These are phyloP conservation scores for Candida tunisiensis DNA, from an alignment of 1,139 yeast species.

Conservation along the genomic window DNA sequence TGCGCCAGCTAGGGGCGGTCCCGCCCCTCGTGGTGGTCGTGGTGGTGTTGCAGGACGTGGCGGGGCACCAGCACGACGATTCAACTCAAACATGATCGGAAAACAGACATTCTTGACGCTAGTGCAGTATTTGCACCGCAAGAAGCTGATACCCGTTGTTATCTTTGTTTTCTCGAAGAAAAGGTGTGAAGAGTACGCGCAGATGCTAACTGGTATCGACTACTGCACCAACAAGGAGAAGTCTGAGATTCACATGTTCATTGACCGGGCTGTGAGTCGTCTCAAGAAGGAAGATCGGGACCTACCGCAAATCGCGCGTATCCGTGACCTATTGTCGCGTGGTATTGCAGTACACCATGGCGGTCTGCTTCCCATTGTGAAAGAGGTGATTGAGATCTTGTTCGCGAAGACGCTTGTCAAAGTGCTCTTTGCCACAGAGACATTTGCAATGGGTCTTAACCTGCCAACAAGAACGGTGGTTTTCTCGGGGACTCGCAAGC, in stretches of 20 bases:
- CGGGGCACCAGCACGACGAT: slow-evolving; percentile 8
- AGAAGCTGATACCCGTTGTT: slow-evolving; percentile 74
- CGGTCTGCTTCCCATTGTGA: slow-evolving; percentile 86
- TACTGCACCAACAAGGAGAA: slow-evolving; percentile 73
- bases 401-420: slow-evolving; percentile 77
- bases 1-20: slow-evolving; percentile 21
- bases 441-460: slow-evolving; percentile 94
- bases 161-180: slow-evolving; percentile 87
- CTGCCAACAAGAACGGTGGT: slow-evolving; percentile 98
- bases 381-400: slow-evolving; percentile 85
- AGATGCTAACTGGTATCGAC: slow-evolving; percentile 53
- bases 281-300: slow-evolving; percentile 85
- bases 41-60: slow-evolving; percentile 19
- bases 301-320: slow-evolving; percentile 72
- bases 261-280: slow-evolving; percentile 76
- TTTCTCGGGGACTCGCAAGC: slow-evolving; percentile 69
- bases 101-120: slow-evolving; percentile 28
- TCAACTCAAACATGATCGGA: slow-evolving; percentile 50
- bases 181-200: slow-evolving; percentile 86
- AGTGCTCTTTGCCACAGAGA: slow-evolving; percentile 92
- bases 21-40: slow-evolving; percentile 18
- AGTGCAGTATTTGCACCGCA: slow-evolving; percentile 52
- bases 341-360: slow-evolving; percentile 98
- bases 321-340: slow-evolving; percentile 67
- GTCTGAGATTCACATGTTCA: slow-evolving; percentile 83